Base-by-base conservation (phyloP, 179 eudicot genomes). In the Corrigiola litoralis region DNA sequence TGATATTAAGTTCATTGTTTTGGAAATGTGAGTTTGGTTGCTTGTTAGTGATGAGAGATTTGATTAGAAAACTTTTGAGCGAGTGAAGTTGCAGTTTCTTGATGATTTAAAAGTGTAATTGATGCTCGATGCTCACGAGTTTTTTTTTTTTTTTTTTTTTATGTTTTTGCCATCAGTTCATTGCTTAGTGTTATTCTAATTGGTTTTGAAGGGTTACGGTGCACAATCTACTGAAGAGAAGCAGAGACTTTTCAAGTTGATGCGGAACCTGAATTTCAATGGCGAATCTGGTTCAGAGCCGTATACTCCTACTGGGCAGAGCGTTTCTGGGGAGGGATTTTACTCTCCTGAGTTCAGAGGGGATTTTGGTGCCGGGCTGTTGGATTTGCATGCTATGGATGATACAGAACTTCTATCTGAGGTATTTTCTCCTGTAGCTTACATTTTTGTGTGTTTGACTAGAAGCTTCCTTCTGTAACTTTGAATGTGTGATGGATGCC, bases 341-440 rank as follows among this genome's bases (percentile, higher is more conserved):
- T 85, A 84, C 63, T 86, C 95, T 64, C 79, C 95, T 16, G 99
- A 94, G 36, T 86, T 90, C 66, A 78, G 96, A 74, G 99, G 99
- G 42, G 99, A 94, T 77, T 94, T 94, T 77, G 99, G 99, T 49
- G 99, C 97, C 49, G 99, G 99, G 10, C 96, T 94, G 77, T 78
- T 94, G 87, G 99, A 94, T 70, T 77, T 94, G 61, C 99, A 94
- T 79, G 80, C 99, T 78, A 86, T 94, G 97, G 99, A 94, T 84
- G 99, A 94, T 69, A 86, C 96, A 9, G 99, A 94, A 77, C 99
- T 94, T 76, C 82, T 94, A 24, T 84, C 99, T 41, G 99, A 90
- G 88, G 99, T 94, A 83, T 27, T 40, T 38, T 66, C 37, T 41
- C 31, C 46, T 67, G 4, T 27, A 38, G 10, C 33, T 36, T 44